Evolutionary conservation across 495 filamentous ascomycete genomes (phyloP).

Genomic region (Tuber microsphaerosporum): DNA sequence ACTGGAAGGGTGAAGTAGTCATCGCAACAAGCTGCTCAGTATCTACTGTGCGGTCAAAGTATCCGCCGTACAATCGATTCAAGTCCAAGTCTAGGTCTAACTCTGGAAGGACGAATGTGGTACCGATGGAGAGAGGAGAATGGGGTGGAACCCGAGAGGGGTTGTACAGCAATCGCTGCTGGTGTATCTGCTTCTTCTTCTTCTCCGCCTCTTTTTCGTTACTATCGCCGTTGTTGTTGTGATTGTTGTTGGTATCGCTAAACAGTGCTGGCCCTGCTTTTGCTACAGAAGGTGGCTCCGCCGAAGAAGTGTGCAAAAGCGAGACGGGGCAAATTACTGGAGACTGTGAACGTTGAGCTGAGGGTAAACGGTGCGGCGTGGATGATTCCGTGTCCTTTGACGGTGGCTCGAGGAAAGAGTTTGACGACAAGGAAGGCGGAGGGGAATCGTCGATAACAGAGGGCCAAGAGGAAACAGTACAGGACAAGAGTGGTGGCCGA

Average conservation of each 20-base stretch:
- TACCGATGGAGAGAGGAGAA: not conserved
- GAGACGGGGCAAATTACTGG: not conserved
- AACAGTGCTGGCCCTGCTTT: not conserved
- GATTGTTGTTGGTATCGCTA: not conserved
- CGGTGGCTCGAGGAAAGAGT: conserved; percentile 2
- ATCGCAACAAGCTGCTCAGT: conserved; percentile 3
- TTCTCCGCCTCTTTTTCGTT: not conserved
- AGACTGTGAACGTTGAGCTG: not conserved
- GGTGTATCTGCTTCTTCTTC: not conserved
- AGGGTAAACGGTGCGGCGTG: not conserved
- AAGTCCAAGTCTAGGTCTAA: not conserved
- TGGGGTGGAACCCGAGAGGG: not conserved
- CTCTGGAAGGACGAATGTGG: not conserved
- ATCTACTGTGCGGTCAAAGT: not conserved
- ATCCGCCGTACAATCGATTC: not conserved
- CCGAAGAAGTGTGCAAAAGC: not conserved
- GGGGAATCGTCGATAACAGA: not conserved
- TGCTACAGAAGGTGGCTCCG: not conserved
- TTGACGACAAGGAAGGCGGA: not conserved
- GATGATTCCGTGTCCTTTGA: not conserved
- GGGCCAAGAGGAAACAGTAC: conserved; percentile 1
- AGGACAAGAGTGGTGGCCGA: not conserved
- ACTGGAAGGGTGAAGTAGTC: conserved; percentile 1
- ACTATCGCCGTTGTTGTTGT: not conserved
- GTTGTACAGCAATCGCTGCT: not conserved